Evolutionary conservation across 2,329 filamentous ascomycete species (phyloP).

Genomic region (Venturia effusa): DNA sequence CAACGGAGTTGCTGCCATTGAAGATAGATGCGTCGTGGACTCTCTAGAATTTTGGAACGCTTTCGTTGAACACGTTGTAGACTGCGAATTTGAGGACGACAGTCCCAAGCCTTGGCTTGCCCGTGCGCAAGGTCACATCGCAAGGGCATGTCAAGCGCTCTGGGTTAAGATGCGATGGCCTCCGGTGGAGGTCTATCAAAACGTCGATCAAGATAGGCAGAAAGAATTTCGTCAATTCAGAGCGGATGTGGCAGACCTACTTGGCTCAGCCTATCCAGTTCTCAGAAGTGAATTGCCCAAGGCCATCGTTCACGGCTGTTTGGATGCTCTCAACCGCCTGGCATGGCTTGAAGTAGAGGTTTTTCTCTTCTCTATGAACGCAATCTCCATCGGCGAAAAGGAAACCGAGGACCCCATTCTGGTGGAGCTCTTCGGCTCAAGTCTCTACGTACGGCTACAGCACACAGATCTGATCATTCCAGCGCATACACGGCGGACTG

Average conservation of each 20-base stretch:
- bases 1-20: conserved; percentile 55
- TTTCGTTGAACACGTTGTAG: conserved; percentile 57
- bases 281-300: conserved; percentile 35
- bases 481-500: conserved; percentile 53
- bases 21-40: conserved; percentile 64
- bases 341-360: conserved; percentile 42
- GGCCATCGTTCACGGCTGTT: conserved; percentile 34
- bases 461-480: conserved; percentile 42
- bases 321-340: conserved; percentile 25
- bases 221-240: conserved; percentile 61
- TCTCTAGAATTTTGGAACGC: conserved; percentile 74
- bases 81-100: conserved; percentile 27
- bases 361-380: conserved; percentile 50
- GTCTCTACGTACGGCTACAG: conserved; percentile 40
- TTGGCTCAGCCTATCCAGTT: conserved; percentile 59
- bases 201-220: conserved; percentile 61
- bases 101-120: conserved; percentile 44
- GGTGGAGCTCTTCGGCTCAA: conserved; percentile 52
- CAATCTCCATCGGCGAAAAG: conserved; percentile 55
- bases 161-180: conserved; percentile 63
- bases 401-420: conserved; percentile 49
- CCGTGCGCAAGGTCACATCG: conserved; percentile 47
- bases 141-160: conserved; percentile 54
- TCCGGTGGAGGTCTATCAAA: conserved; percentile 41
- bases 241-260: conserved; percentile 67